These are phyloP conservation scores for Pichia eremophila DNA, from an alignment of 805 yeast genomes.

Conservation along the genomic window DNA sequence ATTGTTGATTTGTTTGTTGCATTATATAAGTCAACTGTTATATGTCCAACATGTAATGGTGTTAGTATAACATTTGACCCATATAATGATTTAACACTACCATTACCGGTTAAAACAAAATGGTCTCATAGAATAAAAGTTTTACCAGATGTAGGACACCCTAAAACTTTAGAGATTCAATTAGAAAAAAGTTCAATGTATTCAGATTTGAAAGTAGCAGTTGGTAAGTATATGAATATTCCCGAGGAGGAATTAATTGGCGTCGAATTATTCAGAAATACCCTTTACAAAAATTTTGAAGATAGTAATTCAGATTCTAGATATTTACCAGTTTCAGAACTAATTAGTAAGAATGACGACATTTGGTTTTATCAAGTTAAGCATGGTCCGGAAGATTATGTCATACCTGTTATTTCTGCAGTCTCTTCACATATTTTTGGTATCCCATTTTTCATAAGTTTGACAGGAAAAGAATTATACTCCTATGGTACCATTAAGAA, in stretches of 20 bases:
- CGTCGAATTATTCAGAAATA: conserved; percentile 56
- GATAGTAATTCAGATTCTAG: conserved; percentile 41
- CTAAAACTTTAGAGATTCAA: conserved; percentile 58
- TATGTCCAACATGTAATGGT: conserved; percentile 77
- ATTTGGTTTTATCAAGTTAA: conserved; percentile 48
- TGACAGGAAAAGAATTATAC: conserved; percentile 40
- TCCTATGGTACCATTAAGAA: conserved; percentile 50
- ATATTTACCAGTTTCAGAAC: conserved; percentile 57
- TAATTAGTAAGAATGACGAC: conserved; percentile 54
- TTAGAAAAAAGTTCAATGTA: conserved; percentile 56
- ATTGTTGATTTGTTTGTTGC: conserved; percentile 86
- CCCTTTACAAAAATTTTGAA: conserved; percentile 63
- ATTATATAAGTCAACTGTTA: conserved; percentile 76
- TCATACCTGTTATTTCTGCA: conserved; percentile 54
- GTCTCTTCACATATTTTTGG: conserved; percentile 48
- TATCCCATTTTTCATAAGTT: conserved; percentile 62
- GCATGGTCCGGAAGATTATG: conserved; percentile 41
- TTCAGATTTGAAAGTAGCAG: conserved; percentile 50
- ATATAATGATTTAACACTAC: conserved; percentile 79
- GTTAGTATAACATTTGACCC: conserved; percentile 91
- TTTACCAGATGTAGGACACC: conserved; percentile 47
- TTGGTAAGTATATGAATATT: conserved; percentile 38
- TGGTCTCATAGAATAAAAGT: conserved; percentile 64
- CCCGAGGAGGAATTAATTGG: conserved; percentile 35
- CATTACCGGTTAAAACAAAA: conserved; percentile 65